These are phyloP conservation scores for Hygrocybe coccinea DNA, from an alignment of 768 basidiomycete genomes.

Conservation along the genomic window DNA sequence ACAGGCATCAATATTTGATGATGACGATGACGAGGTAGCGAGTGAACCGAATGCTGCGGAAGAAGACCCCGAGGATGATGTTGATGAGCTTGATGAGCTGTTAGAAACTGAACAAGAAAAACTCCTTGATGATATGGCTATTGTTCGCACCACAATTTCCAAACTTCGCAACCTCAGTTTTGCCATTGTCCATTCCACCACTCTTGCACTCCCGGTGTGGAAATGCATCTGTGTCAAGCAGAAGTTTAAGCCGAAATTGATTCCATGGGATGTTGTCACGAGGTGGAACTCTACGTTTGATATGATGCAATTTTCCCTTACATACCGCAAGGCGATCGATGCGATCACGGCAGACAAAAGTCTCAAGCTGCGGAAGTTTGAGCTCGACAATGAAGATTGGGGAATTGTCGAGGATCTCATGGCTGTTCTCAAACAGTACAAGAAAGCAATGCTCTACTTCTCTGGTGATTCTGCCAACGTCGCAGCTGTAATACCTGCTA, in stretches of 20 bases:
- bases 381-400: too few relatives aligned
- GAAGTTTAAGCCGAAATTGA: too few relatives aligned
- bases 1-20: background rate
- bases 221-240: too few relatives aligned
- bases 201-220: too few relatives aligned
- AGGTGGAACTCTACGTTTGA: too few relatives aligned
- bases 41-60: background rate
- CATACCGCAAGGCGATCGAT: too few relatives aligned
- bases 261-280: too few relatives aligned
- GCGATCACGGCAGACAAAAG: too few relatives aligned
- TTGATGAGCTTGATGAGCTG: constrained; percentile 8
- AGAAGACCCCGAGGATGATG: background rate
- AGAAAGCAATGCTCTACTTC: background rate
- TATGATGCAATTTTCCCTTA: too few relatives aligned
- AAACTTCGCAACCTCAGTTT: background rate
- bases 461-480: background rate
- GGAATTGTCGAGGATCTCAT: too few relatives aligned
- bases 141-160: background rate
- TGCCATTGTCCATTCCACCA: too few relatives aligned
- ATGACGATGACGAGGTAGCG: constrained; percentile 11
- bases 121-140: background rate
- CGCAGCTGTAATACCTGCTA: background rate
- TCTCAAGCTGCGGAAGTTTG: too few relatives aligned
- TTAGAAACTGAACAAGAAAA: background rate
- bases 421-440: background rate